Evolutionary conservation across 1,139 yeast genomes (phyloP).

Genomic region (Lodderomyces oxycetoniae): DNA sequence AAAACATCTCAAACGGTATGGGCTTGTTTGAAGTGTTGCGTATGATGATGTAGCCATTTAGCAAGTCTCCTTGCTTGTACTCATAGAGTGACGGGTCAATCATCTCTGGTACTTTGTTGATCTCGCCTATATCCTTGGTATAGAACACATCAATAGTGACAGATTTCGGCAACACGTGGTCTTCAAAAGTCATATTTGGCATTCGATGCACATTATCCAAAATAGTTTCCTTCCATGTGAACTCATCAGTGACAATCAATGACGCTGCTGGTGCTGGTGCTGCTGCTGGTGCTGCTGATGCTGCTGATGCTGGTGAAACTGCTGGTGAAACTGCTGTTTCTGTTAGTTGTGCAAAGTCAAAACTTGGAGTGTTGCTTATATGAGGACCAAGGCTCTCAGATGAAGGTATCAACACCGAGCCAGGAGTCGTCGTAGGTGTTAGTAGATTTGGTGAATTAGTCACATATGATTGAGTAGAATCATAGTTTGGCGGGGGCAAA

Average conservation of each 20-base stretch:
- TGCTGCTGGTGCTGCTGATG: not conserved
- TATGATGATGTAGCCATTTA: conserved; percentile 35
- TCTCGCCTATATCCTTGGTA: conserved; percentile 34
- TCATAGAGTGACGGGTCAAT: conserved; percentile 35
- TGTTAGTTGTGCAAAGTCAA: no score
- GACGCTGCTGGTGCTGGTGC: not conserved
- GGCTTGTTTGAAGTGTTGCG: conserved; percentile 23
- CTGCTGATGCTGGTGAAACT: not conserved
- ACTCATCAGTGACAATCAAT: conserved; percentile 27
- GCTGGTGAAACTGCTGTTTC: not conserved
- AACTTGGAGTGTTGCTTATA: no score
- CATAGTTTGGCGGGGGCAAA: conserved; percentile 12
- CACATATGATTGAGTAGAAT: conserved; percentile 1
- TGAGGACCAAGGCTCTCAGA: no score
- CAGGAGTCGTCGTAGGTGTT: conserved; percentile 6
- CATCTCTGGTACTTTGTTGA: conserved; percentile 24
- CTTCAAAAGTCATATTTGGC: conserved; percentile 29
- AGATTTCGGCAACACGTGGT: conserved; percentile 24
- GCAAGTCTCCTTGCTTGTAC: conserved; percentile 38
- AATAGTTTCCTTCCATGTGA: conserved; percentile 36
- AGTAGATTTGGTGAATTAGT: no score
- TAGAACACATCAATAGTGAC: conserved; percentile 28
- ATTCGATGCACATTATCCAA: conserved; percentile 36
- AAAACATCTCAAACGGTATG: conserved; percentile 40
- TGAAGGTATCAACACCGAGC: no score